phyloP scores from a whole-genome alignment of 2,329 filamentous ascomycete species.

The Fusarium equiseti region DNA sequence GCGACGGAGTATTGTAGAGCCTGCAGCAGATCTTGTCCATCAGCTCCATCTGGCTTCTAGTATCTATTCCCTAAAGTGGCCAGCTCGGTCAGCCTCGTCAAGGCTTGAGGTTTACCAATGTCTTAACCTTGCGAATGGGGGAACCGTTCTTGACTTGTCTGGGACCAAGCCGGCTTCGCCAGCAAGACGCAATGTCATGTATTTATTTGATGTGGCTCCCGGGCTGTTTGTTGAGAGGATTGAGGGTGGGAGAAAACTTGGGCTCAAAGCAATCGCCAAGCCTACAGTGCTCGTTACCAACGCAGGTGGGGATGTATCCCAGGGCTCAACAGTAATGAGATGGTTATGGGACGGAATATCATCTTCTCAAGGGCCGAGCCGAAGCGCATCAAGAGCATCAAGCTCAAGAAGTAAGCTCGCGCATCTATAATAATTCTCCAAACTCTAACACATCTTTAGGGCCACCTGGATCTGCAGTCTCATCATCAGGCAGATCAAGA shows the following conservation, averaged over 20 bases:
- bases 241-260: constrained; percentile 50
- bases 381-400: constrained; percentile 39
- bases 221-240: constrained; percentile 55
- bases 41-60: constrained; percentile 52
- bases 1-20: constrained; percentile 51
- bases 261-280: constrained; percentile 50
- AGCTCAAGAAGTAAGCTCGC: constrained; percentile 48
- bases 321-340: constrained; percentile 51
- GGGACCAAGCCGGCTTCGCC: constrained; percentile 48
- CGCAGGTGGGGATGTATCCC: constrained; percentile 44
- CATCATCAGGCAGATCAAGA: constrained; percentile 36
- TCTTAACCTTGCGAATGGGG: constrained; percentile 51
- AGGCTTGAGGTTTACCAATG: constrained; percentile 55
- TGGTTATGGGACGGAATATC: constrained; percentile 51
- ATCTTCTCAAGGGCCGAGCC: constrained; percentile 27
- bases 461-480: constrained; percentile 32
- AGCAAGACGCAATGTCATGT: constrained; percentile 49
- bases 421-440: constrained; percentile 32
- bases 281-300: constrained; percentile 52
- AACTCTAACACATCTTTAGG: constrained; percentile 50
- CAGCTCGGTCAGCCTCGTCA: constrained; percentile 52
- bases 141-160: constrained; percentile 47
- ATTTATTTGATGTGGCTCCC: constrained; percentile 54
- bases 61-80: constrained; percentile 55
- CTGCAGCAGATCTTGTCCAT: constrained; percentile 54